A percentile compares a stretch with the other conserved stretches of the same genome.
phyloP scores from a whole-genome alignment of 768 basidiomycete species.

The Hygrophorus pudorinus region DNA sequence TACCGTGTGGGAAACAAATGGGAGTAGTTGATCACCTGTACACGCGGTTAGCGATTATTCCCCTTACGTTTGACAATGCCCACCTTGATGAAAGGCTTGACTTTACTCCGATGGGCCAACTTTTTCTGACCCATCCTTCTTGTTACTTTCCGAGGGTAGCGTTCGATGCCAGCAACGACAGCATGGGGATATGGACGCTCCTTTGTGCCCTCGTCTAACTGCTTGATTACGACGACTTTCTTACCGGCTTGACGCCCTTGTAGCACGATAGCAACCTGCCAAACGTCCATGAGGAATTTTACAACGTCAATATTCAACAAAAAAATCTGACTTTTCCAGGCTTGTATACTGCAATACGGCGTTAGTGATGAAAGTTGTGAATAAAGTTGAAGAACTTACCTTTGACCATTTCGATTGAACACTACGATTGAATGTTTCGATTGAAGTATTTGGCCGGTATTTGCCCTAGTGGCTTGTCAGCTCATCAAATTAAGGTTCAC shows the following conservation, averaged over 20 bases:
- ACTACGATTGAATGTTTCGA: slow-evolving; percentile 16
- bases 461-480: slow-evolving; percentile 36
- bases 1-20: slow-evolving; percentile 99
- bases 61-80: slow-evolving; percentile 11
- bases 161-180: slow-evolving; percentile 95
- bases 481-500: slow-evolving; percentile 24
- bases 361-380: slow-evolving; percentile 8
- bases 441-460: slow-evolving; percentile 18
- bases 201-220: slow-evolving; percentile 94
- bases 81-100: slow-evolving; percentile 99
- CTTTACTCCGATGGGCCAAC: slow-evolving; percentile 83
- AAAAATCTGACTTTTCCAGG: slow-evolving; percentile 69
- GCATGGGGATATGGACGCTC: slow-evolving; percentile 96
- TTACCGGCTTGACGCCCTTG: slow-evolving; percentile 99
- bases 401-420: slow-evolving; percentile 45
- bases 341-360: slow-evolving; percentile 69
- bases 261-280: slow-evolving; percentile 89
- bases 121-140: slow-evolving; percentile 97
- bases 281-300: background rate
- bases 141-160: slow-evolving; percentile 97
- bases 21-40: slow-evolving; percentile 89
- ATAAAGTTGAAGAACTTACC: slow-evolving; percentile 24
- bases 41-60: background rate
- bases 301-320: background rate
- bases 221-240: slow-evolving; percentile 99